Evolutionary conservation across 495 filamentous ascomycete genomes (phyloP).

Genomic region (Hypoxylon lenormandii): DNA sequence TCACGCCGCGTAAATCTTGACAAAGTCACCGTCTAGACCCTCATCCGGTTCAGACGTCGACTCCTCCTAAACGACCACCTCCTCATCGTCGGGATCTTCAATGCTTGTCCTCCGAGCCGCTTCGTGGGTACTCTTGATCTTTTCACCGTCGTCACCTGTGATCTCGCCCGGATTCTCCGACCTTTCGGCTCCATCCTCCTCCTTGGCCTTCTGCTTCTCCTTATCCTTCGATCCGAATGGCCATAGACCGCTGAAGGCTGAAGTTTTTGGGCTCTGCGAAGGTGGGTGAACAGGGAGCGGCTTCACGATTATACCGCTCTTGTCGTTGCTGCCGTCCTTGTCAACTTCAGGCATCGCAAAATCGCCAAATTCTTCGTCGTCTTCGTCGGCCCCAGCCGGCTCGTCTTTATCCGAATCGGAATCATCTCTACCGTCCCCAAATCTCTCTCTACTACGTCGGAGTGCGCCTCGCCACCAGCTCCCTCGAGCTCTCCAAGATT

Average conservation of each 20-base stretch:
- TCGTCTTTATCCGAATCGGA: constrained; percentile 57
- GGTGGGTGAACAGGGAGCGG: constrained; percentile 61
- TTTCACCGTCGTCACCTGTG: constrained; percentile 57
- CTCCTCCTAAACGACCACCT: constrained; percentile 55
- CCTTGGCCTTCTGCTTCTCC: constrained; percentile 51
- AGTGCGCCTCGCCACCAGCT: constrained; percentile 63
- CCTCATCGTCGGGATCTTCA: constrained; percentile 69
- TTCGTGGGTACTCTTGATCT: constrained; percentile 63
- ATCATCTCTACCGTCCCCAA: constrained; percentile 62
- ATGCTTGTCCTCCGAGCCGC: constrained; percentile 66
- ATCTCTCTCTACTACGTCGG: constrained; percentile 53
- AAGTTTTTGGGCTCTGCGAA: constrained; percentile 52
- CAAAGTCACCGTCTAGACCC: constrained; percentile 22
- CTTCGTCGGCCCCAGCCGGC: constrained; percentile 57
- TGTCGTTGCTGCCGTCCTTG: constrained; percentile 42
- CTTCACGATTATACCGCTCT: constrained; percentile 58
- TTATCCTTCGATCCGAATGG: constrained; percentile 58
- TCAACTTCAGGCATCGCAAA: constrained; percentile 66
- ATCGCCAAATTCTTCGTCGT: constrained; percentile 65
- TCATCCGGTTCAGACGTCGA: constrained; percentile 13
- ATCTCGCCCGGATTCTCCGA: constrained; percentile 45
- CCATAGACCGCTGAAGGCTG: constrained; percentile 62
- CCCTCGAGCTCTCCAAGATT: constrained; percentile 53
- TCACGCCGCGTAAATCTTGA: constrained; percentile 22
- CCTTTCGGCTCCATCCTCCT: constrained; percentile 47